Evolutionary conservation across 2,329 filamentous ascomycete species (phyloP).

Genomic region (Leptographium flavum): DNA sequence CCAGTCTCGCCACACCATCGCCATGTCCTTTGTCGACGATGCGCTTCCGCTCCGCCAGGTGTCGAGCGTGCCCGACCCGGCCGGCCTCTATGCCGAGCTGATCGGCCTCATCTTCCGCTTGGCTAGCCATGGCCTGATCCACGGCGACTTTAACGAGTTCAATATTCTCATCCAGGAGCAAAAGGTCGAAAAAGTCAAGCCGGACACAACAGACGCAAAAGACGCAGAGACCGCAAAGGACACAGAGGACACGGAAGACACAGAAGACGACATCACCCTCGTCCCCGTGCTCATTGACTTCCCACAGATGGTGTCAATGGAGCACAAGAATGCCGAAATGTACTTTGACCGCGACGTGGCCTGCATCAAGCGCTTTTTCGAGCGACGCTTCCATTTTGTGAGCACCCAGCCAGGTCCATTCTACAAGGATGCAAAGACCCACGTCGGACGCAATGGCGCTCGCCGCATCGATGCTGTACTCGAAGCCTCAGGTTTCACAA

Average conservation of each 20-base stretch:
- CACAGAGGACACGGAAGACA: constrained; percentile 11
- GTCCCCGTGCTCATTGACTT: constrained; percentile 90
- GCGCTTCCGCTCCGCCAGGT: constrained; percentile 87
- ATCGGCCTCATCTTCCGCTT: constrained; percentile 75
- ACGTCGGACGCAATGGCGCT: constrained; percentile 47
- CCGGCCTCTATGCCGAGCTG: constrained; percentile 77
- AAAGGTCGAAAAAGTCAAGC: constrained; percentile 42
- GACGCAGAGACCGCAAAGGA: no score
- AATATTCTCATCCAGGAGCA: constrained; percentile 88
- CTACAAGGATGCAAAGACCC: constrained; percentile 71
- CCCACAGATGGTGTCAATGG: constrained; percentile 93
- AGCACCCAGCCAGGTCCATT: constrained; percentile 71
- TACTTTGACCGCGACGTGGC: constrained; percentile 95
- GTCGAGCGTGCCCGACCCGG: constrained; percentile 66
- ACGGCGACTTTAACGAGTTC: constrained; percentile 99
- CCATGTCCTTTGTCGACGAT: constrained; percentile 91
- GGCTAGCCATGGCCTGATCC: constrained; percentile 78
- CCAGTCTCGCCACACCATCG: constrained; percentile 86
- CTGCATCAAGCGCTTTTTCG: constrained; percentile 91
- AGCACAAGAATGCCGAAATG: constrained; percentile 85
- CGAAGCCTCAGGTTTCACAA: constrained; percentile 87
- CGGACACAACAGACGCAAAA: no score
- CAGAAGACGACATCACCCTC: constrained; percentile 21
- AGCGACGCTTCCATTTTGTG: constrained; percentile 75
- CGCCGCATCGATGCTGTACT: constrained; percentile 74